phyloP scores from a whole-genome alignment of 306 rosid genomes.

The Quercus mongolica region DNA sequence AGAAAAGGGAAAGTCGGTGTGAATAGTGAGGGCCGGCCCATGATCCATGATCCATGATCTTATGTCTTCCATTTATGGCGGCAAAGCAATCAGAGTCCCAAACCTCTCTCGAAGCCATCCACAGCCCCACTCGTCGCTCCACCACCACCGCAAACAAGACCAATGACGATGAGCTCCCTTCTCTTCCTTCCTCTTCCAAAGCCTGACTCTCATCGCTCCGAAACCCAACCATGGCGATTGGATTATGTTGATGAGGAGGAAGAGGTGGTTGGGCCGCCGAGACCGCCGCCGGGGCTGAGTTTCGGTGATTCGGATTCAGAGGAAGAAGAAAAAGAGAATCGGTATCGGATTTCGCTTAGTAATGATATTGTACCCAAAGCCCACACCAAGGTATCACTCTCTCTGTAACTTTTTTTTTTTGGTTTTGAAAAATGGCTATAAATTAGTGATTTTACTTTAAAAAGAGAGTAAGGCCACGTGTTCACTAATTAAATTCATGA shows the following conservation, averaged over 20 bases:
- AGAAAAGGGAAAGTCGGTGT: too few species aligned
- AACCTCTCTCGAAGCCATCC: constrained; percentile 74
- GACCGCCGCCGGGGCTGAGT: constrained; percentile 13
- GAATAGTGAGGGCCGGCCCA: too few species aligned
- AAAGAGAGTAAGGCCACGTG: too few species aligned
- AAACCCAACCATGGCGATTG: constrained; percentile 6
- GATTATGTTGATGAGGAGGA: too few species aligned
- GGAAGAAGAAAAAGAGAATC: constrained; percentile 33
- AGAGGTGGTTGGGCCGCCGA: constrained; percentile 15
- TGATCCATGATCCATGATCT: too few species aligned
- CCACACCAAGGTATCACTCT: constrained; percentile 60
- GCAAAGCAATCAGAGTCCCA: constrained; percentile 71
- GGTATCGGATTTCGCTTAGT: constrained; percentile 67
- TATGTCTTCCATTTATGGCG: too few species aligned
- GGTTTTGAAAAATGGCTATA: too few species aligned
- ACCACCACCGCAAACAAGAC: background rate
- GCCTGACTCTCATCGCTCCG: constrained; percentile 64
- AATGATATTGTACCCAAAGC: constrained; percentile 89
- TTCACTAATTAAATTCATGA: too few species aligned
- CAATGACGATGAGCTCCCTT: constrained; percentile 32
- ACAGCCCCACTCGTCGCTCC: constrained; percentile 73
- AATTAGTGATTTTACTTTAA: too few species aligned
- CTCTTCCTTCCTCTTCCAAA: constrained; percentile 72
- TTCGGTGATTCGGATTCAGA: constrained; percentile 31
- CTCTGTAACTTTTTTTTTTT: background rate